Evolutionary conservation across 2,329 filamentous ascomycete genomes (phyloP).

Genomic region (Didymellaceae sp.): DNA sequence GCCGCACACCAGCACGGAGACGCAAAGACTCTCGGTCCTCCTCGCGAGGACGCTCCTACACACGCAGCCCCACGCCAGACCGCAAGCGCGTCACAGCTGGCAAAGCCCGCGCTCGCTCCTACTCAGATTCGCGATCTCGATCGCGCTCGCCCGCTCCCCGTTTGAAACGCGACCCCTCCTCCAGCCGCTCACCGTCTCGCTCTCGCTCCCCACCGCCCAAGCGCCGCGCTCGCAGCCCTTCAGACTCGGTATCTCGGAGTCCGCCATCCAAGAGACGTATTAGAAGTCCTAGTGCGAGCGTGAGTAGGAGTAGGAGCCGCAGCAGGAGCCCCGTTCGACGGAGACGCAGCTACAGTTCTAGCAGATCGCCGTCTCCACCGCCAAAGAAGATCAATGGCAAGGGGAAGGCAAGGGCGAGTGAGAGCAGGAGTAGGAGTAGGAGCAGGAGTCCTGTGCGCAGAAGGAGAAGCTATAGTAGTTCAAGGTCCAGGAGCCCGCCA

Average conservation of each 20-base stretch:
- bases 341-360: conserved; percentile 5
- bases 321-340: conserved; percentile 6
- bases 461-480: conserved; percentile 19
- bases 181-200: conserved; percentile 34
- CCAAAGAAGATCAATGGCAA: conserved; percentile 14
- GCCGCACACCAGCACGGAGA: conserved; percentile 15
- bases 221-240: conserved; percentile 32
- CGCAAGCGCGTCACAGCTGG: conserved; percentile 26
- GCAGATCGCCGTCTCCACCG: conserved; percentile 11
- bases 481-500: conserved; percentile 20
- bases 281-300: conserved; percentile 18
- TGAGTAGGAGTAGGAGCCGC: conserved; percentile 9
- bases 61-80: conserved; percentile 36
- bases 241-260: conserved; percentile 23
- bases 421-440: conserved; percentile 11
- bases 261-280: conserved; percentile 23
- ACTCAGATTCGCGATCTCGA: conserved; percentile 27
- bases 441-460: conserved; percentile 15
- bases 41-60: conserved; percentile 38
- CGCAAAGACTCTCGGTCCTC: conserved; percentile 22
- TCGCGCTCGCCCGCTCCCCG: conserved; percentile 34
- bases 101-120: conserved; percentile 26
- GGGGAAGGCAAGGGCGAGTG: conserved; percentile 9
- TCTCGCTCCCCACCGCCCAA: conserved; percentile 29
- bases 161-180: conserved; percentile 33